These are phyloP conservation scores for Mrakiaceae sp. DNA, from an alignment of 1,284 basidiomycete genomes.

Conservation along the genomic window DNA sequence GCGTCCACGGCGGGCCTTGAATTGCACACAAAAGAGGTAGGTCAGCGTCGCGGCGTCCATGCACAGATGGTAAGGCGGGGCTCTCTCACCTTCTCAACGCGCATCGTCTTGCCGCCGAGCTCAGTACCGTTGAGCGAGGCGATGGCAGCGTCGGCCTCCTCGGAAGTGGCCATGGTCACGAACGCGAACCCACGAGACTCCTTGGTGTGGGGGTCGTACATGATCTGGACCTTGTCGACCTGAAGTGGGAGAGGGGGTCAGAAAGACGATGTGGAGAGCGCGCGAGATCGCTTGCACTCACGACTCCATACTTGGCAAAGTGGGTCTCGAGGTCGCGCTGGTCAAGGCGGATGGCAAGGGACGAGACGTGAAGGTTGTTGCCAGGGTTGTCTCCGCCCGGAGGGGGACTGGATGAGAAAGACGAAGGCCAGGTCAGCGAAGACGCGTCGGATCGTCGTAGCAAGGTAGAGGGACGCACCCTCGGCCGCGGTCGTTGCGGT, in stretches of 20 bases:
- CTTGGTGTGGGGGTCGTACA: conserved; percentile 92
- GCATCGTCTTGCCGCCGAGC: conserved; percentile 71
- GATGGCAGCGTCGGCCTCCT: conserved; percentile 84
- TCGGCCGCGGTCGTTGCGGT: background rate
- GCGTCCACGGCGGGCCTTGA: conserved; percentile 78
- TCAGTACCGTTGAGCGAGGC: conserved; percentile 70
- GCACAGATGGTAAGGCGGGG: background rate
- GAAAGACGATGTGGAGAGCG: background rate
- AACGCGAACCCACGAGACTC: conserved; percentile 97
- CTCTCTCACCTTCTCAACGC: conserved; percentile 64
- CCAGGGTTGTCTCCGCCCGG: conserved; percentile 54
- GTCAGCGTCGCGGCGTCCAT: background rate
- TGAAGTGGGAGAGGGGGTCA: conserved; percentile 20
- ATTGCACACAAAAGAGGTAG: background rate
- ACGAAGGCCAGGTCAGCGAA: too few species aligned
- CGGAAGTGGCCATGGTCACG: conserved; percentile 79
- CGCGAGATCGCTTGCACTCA: conserved; percentile 37
- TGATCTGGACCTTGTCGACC: conserved; percentile 67
- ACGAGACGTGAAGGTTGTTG: conserved; percentile 93
- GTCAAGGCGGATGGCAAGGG: conserved; percentile 66
- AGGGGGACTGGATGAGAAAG: background rate
- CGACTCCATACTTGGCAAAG: conserved; percentile 81
- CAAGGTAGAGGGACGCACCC: too few species aligned
- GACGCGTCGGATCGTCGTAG: too few species aligned
- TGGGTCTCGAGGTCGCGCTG: conserved; percentile 75